phyloP scores from a whole-genome alignment of 371 early-diverging fungal genomes.

The Mucor irregularis region DNA sequence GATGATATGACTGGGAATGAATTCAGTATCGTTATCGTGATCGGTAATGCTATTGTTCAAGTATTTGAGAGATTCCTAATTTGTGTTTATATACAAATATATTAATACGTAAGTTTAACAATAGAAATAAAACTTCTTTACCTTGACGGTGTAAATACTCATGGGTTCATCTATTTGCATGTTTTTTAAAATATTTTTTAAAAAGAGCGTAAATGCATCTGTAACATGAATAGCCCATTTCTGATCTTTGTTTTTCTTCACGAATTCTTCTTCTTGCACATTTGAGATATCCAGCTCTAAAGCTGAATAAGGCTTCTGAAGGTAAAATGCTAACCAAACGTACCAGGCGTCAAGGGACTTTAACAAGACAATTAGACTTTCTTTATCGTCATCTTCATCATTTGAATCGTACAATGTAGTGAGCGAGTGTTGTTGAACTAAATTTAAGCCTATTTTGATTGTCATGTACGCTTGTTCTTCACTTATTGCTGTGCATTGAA shows the following conservation, averaged over 20 bases:
- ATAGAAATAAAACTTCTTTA: no score
- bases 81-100: no score
- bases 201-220: constrained; percentile 10
- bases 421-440: background rate
- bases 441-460: constrained; percentile 10
- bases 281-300: background rate
- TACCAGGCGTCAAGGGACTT: constrained; percentile 21
- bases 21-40: background rate
- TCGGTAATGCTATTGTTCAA: background rate
- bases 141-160: constrained; percentile 3
- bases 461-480: constrained; percentile 36
- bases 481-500: constrained; percentile 31
- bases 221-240: constrained; percentile 17
- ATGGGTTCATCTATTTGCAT: background rate
- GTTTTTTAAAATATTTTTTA: constrained; percentile 11
- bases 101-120: no score
- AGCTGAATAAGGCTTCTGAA: constrained; percentile 9
- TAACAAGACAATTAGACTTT: background rate
- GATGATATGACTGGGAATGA: background rate
- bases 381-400: background rate
- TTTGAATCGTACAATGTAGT: background rate
- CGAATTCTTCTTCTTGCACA: background rate
- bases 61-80: background rate
- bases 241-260: background rate
- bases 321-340: constrained; percentile 22